Conservation (phyloP, 2,329 filamentous ascomycete species). For the Sclerotinia subarctica region DNA sequence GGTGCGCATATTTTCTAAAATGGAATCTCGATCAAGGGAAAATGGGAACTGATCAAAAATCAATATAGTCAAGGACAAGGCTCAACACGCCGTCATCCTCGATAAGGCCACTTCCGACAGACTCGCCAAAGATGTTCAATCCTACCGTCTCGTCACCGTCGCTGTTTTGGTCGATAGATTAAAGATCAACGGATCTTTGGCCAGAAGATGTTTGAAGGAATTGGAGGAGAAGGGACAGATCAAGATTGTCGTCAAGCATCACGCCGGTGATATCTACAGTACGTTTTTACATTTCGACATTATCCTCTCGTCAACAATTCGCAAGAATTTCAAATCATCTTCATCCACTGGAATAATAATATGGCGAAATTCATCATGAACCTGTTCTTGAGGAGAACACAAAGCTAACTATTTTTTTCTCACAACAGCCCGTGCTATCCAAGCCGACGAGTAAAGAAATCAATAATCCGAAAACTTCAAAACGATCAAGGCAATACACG, state of each 20-base stretch:
- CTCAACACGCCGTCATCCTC: constrained; percentile 97
- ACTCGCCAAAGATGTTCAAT: constrained; percentile 99
- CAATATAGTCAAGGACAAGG: constrained; percentile 97
- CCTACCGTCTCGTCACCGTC: constrained; percentile 98
- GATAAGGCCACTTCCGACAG: constrained; percentile 97
- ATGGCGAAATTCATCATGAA: neutral
- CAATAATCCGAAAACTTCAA: constrained; percentile 18
- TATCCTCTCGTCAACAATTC: neutral
- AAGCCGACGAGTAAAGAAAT: constrained; percentile 45
- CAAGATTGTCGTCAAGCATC: constrained; percentile 95
- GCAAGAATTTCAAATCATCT: neutral
- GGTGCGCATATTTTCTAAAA: constrained; percentile 42
- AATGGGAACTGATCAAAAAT: constrained; percentile 11
- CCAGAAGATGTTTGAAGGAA: constrained; percentile 82
- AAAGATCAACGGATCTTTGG: constrained; percentile 99
- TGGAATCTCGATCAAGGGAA: neutral
- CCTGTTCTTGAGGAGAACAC: neutral
- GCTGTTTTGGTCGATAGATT: constrained; percentile 98
- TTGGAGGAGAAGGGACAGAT: constrained; percentile 98
- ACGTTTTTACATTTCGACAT: constrained; percentile 38
- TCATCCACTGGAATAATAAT: too few species aligned
- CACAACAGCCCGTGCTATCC: constrained; percentile 57
- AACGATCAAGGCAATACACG: constrained; percentile 13
- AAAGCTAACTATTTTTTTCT: constrained; percentile 15
- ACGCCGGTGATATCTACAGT: constrained; percentile 99